Evolutionary conservation across 1,139 yeast species (phyloP).

Genomic region (Trichomonascaceae sp.): DNA sequence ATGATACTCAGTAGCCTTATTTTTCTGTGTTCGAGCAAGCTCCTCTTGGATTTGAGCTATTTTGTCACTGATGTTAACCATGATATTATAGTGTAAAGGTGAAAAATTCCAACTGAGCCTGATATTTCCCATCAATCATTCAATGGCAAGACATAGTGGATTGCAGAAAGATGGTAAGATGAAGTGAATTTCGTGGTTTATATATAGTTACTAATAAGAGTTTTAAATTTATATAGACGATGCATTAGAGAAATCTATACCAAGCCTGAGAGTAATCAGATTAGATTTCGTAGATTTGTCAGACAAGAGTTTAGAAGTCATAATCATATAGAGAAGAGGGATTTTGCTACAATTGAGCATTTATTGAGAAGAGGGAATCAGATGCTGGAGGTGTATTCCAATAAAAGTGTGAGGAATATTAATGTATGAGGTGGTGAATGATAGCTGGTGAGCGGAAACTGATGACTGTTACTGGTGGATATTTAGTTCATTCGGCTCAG

Average conservation of each 20-base stretch:
- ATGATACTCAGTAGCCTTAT: slow-evolving; percentile 97
- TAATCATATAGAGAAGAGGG: slow-evolving; percentile 59
- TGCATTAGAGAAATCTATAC: slow-evolving; percentile 32
- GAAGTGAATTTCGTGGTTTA: too few relatives aligned
- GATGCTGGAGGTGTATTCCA: slow-evolving; percentile 63
- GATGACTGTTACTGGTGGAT: too few relatives aligned
- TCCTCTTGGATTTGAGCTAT: slow-evolving; percentile 90
- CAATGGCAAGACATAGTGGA: slow-evolving; percentile 20
- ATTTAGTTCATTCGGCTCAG: too few relatives aligned
- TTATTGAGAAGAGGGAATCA: slow-evolving; percentile 70
- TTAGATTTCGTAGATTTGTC: slow-evolving; percentile 32
- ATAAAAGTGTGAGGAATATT: slow-evolving; percentile 30
- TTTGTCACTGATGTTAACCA: slow-evolving; percentile 47
- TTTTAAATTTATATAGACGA: slow-evolving; percentile 33
- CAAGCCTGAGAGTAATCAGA: slow-evolving; percentile 31
- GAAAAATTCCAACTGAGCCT: neutral
- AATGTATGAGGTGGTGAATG: neutral
- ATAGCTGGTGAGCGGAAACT: too few relatives aligned
- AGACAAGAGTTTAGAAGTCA: slow-evolving; percentile 62
- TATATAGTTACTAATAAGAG: slow-evolving; percentile 15
- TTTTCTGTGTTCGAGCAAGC: slow-evolving; percentile 90
- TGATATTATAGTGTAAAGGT: neutral
- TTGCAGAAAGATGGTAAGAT: slow-evolving; percentile 29
- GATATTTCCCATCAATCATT: neutral
- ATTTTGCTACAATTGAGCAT: slow-evolving; percentile 83